Conservation (phyloP, 75 land plant species). For the Cupressus sempervirens region DNA sequence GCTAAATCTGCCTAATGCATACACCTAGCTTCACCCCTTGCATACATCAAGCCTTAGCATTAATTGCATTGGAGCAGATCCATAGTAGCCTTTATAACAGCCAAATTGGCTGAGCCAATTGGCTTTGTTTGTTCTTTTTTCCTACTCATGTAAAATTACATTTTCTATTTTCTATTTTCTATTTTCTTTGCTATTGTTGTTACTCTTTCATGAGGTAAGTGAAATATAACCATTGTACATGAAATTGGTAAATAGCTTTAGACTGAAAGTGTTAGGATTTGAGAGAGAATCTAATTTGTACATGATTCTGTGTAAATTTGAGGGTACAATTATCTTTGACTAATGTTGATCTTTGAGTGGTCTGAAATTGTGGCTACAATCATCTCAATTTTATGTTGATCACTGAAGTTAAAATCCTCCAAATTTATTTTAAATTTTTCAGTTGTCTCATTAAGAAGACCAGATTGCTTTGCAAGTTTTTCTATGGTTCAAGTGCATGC, state of each 20-base stretch:
- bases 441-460: background rate
- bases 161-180: too few species aligned
- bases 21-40: background rate
- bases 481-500: slow-evolving; percentile 90
- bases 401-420: background rate
- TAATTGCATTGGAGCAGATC: too few species aligned
- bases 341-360: background rate
- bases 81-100: background rate
- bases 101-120: background rate
- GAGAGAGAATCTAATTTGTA: background rate
- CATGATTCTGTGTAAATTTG: background rate
- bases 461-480: slow-evolving; percentile 48
- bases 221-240: background rate
- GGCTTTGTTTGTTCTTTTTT: background rate
- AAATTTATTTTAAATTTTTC: too few species aligned
- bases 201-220: background rate
- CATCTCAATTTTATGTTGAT: background rate
- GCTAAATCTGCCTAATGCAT: background rate
- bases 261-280: background rate
- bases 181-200: background rate
- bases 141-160: background rate
- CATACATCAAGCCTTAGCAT: background rate
- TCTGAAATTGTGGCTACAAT: background rate
- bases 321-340: background rate
- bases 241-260: background rate